Evolutionary conservation across 257 asterid genomes (phyloP), one percentile per base, ranked within the genome.

Genomic region (Craterostigma plantagineum): DNA sequence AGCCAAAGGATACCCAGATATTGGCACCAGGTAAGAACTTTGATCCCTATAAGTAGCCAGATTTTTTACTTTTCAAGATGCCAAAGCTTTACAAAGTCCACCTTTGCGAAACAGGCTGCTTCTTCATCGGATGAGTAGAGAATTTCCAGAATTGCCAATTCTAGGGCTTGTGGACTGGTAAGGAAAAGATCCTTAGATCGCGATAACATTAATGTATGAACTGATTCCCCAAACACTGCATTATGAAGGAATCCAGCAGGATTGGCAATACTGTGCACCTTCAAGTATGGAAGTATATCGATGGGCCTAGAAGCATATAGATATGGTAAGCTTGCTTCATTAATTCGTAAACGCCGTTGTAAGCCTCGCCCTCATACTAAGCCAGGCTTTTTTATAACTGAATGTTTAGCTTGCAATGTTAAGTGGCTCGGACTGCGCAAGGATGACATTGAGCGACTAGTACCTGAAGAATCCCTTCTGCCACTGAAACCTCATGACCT

Each of bases 1-100:
- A 9, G 98, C 93, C 48, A 87, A 76, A 70, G 98, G 98, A 34
- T 87, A 76, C 55, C 98, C 95, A 45, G 98, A 82, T 56, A 87
- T 87, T 41, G 91, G 83, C 44, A 87, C 98, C 34, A 79, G 98
- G 97, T 74, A 49, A 35, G 30, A 23, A 23, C 30, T 23, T 23
- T 23, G 30, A 23, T 23, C 2, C 4, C 30, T 23, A 23, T 23
- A 6, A 23, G 30, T 23, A 23, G 6, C 30, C 30, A 23, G 6
- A 23, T 23, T 6, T 23, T n/a, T 23, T 2, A 23, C 2, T 23
- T 6, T 6, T 23, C 30, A 23, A 23, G 30, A 23, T 23, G 2
- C 6, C 6, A 6, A 2, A 23, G 4, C 30, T 23, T 23, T 23
- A 23, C 30, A 2, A n/a, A n/a, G n/a, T n/a, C n/a, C n/a, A n/a